Base-by-base conservation (phyloP, 2,329 filamentous ascomycete genomes). In the Neonectria magnoliae region DNA sequence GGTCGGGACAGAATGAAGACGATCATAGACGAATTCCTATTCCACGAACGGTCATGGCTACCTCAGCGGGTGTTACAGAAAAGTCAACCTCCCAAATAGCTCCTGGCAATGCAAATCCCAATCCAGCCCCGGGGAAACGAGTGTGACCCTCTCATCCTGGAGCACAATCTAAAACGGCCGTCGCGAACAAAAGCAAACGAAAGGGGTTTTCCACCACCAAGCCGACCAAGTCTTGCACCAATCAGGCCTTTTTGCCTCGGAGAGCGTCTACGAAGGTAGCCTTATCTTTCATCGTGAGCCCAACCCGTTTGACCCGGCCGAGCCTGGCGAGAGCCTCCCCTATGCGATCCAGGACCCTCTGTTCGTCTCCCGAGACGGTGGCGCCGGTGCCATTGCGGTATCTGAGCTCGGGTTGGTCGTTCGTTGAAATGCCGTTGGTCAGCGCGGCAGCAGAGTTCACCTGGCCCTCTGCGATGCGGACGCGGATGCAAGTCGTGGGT, bases 401-500 rank as follows among this genome's bases (percentile, higher is more conserved):
- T 20, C 70, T 73, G 20, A 77, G 71, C 1, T 77, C 75, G 6
- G 70, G 68, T 22, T 75, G 65, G 2, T 68, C 72, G 41, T 71
- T 69, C 4, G 73, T 71, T 7, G 75, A 76, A 5, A 70, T 71
- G 2, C 78, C 81, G 13, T 82, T 80, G 11, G 76, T 76, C 53
- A 73, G 73, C 4, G 77, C 76, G 3, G 76, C 76, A 1, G 83
- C 76, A 4, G 80, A 83, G 65, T 89, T 90, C 69, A 81, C 79
- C 53, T 94, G 87, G 1, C 87, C 87, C 75, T 95, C 92, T 1
- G 94, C 96, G 60, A 99, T 94, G 54, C 96, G 88, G 13, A 98
- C 95, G 25, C 94, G 89, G 72, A 99, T 95, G 73, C 90, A 94
- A 69, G 97, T 96, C 1, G 93, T 97, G 1, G 94, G 92, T 52